Evolutionary conservation across 345 rosid species (phyloP), one percentile per base, ranked within the genome.

Genomic region (Erucastrum elatum): DNA sequence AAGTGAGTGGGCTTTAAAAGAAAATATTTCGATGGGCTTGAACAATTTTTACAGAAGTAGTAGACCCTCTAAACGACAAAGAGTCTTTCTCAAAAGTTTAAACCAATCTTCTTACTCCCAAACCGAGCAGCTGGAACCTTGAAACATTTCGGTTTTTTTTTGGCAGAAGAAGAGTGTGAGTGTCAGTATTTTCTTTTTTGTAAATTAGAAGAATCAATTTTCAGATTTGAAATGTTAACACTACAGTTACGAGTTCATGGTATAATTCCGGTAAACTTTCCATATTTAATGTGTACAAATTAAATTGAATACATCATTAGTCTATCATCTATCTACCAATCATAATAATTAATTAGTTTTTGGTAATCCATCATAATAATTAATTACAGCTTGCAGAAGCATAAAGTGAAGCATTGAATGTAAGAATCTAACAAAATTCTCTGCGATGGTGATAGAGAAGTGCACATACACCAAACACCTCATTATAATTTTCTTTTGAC

Each of bases 391-490:
- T 39, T 39, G 46, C 13, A 39, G 4, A 39, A 39, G 46, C 46
- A 39, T 39, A 39, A 39, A 39, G 46, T 39, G 46, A 39, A 39
- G 13, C 46, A 39, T 9, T 39, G 11, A 39, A 8, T 39, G 44
- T 39, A 11, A 39, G 44, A 3, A 39, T 39, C 44, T 39, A 68
- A 12, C 61, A 44, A 30, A 68, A 60, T 13, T 76, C 74, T 21
- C 0, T 12, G 44, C 37, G 17, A 58, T 35, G 71, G 59, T 66
- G 51, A 68, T 30, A 66, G 30, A 44, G 34, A 67, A 58, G 58
- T 26, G 6, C 66, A 75, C 59, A 29, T 30, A 62, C 79, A 67
- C 73, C 64, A 49, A 49, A 13, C 17, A 49, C 56, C 17, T 49
- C 17, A 49, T 49, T 49, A 5, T n/a, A 49, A 49, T 49, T 49